Evolutionary conservation across 169 alveolate genomes (phyloP).

Genomic region (Cytauxzoon felis): DNA sequence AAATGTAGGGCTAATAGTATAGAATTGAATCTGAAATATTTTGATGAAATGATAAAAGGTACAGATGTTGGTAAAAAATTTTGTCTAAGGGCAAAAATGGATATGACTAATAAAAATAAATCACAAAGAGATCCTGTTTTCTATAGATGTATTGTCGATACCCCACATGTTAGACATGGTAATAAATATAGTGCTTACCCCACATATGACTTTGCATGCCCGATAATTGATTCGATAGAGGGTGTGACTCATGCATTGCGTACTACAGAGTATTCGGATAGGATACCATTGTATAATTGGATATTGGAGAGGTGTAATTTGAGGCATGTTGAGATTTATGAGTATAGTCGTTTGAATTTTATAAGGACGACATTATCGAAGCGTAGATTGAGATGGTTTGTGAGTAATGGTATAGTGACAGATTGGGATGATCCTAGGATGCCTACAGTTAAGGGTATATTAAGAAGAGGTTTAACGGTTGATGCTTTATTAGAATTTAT

Average conservation of each 20-base stretch:
- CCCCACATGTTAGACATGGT: conserved; percentile 92
- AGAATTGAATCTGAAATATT: conserved; percentile 88
- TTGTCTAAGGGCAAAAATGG: conserved; percentile 96
- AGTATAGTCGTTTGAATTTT: conserved; percentile 90
- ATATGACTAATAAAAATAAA: conserved; percentile 89
- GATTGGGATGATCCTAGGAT: conserved; percentile 98
- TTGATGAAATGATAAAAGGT: conserved; percentile 86
- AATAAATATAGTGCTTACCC: conserved; percentile 94
- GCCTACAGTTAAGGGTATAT: conserved; percentile 97
- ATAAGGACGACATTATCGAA: conserved; percentile 93
- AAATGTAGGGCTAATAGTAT: conserved; percentile 77
- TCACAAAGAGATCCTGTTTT: conserved; percentile 98
- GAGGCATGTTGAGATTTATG: conserved; percentile 89
- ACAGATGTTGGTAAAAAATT: conserved; percentile 83
- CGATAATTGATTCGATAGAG: conserved; percentile 94
- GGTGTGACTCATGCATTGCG: conserved; percentile 98
- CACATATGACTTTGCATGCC: conserved; percentile 99
- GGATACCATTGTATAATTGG: conserved; percentile 95
- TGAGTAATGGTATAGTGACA: conserved; percentile 86
- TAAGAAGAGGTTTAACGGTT: conserved; percentile 96
- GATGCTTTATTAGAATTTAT: conserved; percentile 95
- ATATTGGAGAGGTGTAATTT: conserved; percentile 80
- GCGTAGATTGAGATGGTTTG: conserved; percentile 94
- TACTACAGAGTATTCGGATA: conserved; percentile 96
- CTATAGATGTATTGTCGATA: conserved; percentile 87